Evolutionary conservation across 2,329 filamentous ascomycete species (phyloP), one percentile per base, ranked within the genome.

Genomic region (Colletotrichum cuscutae): DNA sequence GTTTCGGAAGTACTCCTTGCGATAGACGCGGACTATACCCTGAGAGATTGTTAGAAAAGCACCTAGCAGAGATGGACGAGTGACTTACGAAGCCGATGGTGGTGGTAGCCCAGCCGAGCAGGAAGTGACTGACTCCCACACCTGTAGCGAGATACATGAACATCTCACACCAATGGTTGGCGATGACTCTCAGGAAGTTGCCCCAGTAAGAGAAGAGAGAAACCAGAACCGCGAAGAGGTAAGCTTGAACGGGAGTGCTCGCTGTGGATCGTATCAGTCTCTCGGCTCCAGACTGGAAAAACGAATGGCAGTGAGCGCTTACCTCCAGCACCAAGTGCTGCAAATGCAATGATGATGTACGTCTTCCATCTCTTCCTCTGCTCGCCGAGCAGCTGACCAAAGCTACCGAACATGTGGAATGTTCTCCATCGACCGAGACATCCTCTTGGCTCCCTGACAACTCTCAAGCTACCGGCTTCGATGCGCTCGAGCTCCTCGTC

Each of bases 111-210:
- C 74, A 77, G 35, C 77, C 77, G 9, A 78, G 32, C 79, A 80
- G 65, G 8, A 72, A 61, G 37, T 74, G 70, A 73, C 74, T 64
- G 64, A 77, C 74, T 37, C 78, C 77, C 3, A 77, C 78, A 12
- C 78, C 79, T 72, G 57, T 24, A 28, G 64, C 66, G 35, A 74
- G 68, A 32, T 61, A 65, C 64, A 72, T 62, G 52, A 74, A 73
- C 70, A 74, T 69, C 22, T 73, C 42, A 19, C 70, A 74, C 72
- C 72, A 58, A 80, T 81, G 74, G 89, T 90, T 53, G 88, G 78
- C 1, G 86, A 72, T 69, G 15, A 63, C 69, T 9, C 52, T 37
- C 15, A 74, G 32, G 42, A 72, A 70, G 52, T n/a, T 67, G 8
- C 71, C 71, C 71, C 71, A 73, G 13, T 71, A 71, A 0, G 71